phyloP scores from a whole-genome alignment of 208 protist species.

The Wallacemonas collosoma region DNA sequence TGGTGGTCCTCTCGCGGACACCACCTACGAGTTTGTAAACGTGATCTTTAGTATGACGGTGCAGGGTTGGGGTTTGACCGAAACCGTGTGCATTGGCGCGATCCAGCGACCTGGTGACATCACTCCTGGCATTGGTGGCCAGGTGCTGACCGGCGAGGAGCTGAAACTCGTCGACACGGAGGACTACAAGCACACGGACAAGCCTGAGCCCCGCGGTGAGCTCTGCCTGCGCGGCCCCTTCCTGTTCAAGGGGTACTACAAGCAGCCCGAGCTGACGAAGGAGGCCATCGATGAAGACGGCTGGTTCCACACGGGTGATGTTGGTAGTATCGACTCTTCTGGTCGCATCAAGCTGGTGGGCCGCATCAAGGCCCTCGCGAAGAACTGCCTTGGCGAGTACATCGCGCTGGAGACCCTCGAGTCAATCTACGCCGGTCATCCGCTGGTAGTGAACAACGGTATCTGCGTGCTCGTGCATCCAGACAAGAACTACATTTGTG shows the following conservation, averaged over 20 bases:
- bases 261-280: constrained; percentile 82
- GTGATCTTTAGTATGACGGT: constrained; percentile 37
- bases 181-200: constrained; percentile 51
- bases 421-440: constrained; percentile 63
- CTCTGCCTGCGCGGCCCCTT: constrained; percentile 79
- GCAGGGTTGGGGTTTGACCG: constrained; percentile 73
- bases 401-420: constrained; percentile 88
- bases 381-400: constrained; percentile 93
- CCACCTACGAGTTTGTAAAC: constrained; percentile 49
- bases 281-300: constrained; percentile 80
- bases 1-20: constrained; percentile 42
- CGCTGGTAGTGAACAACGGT: constrained; percentile 66
- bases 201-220: constrained; percentile 67
- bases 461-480: constrained; percentile 83
- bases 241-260: constrained; percentile 93
- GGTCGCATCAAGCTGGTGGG: constrained; percentile 78
- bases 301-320: constrained; percentile 91
- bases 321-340: constrained; percentile 56
- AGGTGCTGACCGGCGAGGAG: constrained; percentile 46
- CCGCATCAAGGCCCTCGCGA: constrained; percentile 92
- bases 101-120: constrained; percentile 38
- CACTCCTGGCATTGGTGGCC: constrained; percentile 16
- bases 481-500: constrained; percentile 69
- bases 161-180: constrained; percentile 86
- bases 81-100: constrained; percentile 44